Evolutionary conservation across 345 rosid species (phyloP).

Genomic region (Draba incana): DNA sequence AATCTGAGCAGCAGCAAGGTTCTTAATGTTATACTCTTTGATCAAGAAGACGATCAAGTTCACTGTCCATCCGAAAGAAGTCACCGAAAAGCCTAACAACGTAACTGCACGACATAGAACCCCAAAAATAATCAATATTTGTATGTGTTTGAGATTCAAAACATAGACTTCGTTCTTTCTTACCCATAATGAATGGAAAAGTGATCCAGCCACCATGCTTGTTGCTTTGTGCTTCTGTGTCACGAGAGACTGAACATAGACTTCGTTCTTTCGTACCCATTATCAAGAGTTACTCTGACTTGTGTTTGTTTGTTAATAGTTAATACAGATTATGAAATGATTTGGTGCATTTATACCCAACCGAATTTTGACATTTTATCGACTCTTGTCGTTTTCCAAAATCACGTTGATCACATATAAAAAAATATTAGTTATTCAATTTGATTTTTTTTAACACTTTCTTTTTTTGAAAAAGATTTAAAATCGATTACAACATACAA

Average conservation of each 20-base stretch:
- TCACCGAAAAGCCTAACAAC: conserved; percentile 42
- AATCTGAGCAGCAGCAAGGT: conserved; percentile 51
- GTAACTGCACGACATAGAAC: conserved; percentile 41
- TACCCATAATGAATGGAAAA: conserved; percentile 53
- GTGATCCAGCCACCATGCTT: conserved; percentile 57
- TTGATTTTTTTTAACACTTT: too few species aligned
- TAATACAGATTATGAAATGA: neutral
- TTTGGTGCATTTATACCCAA: neutral
- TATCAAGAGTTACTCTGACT: neutral
- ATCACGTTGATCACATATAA: neutral
- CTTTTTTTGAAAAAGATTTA: too few species aligned
- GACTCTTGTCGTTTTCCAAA: neutral
- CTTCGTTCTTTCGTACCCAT: too few species aligned
- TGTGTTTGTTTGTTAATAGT: neutral
- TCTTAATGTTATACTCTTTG: conserved; percentile 47
- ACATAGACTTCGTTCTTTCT: neutral
- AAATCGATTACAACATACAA: too few species aligned
- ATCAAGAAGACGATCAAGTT: conserved; percentile 50
- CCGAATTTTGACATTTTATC: conserved; percentile 15
- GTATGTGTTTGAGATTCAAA: neutral
- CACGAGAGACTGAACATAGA: conserved; percentile 10
- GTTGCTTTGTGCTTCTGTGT: conserved; percentile 27
- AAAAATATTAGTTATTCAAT: neutral
- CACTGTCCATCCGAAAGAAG: conserved; percentile 48
- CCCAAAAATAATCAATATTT: neutral